Conservation (phyloP, 805 yeast species). For the Kodamaea fukazawae region DNA sequence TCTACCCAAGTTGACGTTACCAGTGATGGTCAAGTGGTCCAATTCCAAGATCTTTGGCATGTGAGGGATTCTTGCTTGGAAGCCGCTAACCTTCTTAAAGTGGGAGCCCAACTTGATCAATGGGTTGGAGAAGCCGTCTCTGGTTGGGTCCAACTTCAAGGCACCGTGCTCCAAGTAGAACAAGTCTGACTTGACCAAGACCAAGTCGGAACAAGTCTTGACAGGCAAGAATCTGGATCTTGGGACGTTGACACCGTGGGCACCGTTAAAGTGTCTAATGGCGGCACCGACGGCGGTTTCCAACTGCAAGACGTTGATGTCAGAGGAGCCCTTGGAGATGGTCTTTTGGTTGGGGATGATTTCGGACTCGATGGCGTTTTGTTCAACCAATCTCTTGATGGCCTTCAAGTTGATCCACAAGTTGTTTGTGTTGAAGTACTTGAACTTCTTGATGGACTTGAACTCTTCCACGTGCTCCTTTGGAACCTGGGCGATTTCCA, state of each 20-base stretch:
- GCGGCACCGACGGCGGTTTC: slow-evolving; percentile 99
- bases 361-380: slow-evolving; percentile 79
- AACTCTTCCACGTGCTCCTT: slow-evolving; percentile 97
- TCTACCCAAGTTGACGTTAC: slow-evolving; percentile 90
- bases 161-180: slow-evolving; percentile 91
- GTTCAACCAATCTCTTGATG: slow-evolving; percentile 85
- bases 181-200: slow-evolving; percentile 92
- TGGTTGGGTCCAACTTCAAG: slow-evolving; percentile 72
- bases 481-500: slow-evolving; percentile 98
- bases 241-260: slow-evolving; percentile 98
- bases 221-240: slow-evolving; percentile 97
- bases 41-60: slow-evolving; percentile 95
- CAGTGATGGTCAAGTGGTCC: slow-evolving; percentile 96
- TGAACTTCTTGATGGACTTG: slow-evolving; percentile 96
- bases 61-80: slow-evolving; percentile 86
- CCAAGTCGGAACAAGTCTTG: slow-evolving; percentile 92
- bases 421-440: slow-evolving; percentile 96
- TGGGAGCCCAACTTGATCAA: slow-evolving; percentile 94
- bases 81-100: slow-evolving; percentile 91
- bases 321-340: slow-evolving; percentile 71
- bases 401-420: slow-evolving; percentile 96
- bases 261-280: slow-evolving; percentile 89
- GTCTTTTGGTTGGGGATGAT: slow-evolving; percentile 94
- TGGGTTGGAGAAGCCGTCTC: slow-evolving; percentile 91
- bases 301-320: slow-evolving; percentile 84